Evolutionary conservation across 306 rosid genomes (phyloP), one percentile per base, ranked within the genome.

Genomic region (Begonia peltatifolia): DNA sequence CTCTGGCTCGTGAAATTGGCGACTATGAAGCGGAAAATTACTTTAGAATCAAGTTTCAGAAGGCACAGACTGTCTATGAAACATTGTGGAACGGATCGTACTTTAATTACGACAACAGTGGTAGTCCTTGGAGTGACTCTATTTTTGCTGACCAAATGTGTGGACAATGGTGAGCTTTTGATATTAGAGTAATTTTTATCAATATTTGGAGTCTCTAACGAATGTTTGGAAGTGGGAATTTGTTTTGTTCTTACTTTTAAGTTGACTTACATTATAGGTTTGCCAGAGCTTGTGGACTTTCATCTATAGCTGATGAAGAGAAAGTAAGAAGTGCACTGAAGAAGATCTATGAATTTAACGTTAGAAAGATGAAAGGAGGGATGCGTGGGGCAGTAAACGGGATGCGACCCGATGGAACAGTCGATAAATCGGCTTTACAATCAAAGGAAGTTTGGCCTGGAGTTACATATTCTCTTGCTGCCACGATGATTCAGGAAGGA

Each of bases 371-470:
- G 51, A 73, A 76, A 65, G 76, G 65, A 13, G 97, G 97, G 61
- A 85, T 62, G 67, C 72, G 71, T 4, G 97, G 97, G 16, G 97
- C 97, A n/a, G 89, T 89, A 46, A 89, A 89, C 46, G 97, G 95
- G 58, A 89, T 89, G 97, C 69, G 82, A 20, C 90, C 97, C 42
- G 67, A 89, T 76, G 97, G 97, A 66, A 72, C 52, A 23, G 84
- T 84, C 53, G 97, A 89, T 76, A 68, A 64, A 71, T 59, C 94
- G 8, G 35, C 90, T 0, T 20, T 89, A 90, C 95, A 89, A 66
- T 89, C 95, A 1, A 73, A 83, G 65, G 97, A 89, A 82, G 78
- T 89, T 79, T 89, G 97, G 97, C 65, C 97, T 0, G 97, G 97
- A 60, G 97, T 85, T 38, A 89, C 97, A 18, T 89, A 89, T 25